Evolutionary conservation across 1,284 basidiomycete species (phyloP), one percentile per base, ranked within the genome.

Genomic region (Meira nashicola): DNA sequence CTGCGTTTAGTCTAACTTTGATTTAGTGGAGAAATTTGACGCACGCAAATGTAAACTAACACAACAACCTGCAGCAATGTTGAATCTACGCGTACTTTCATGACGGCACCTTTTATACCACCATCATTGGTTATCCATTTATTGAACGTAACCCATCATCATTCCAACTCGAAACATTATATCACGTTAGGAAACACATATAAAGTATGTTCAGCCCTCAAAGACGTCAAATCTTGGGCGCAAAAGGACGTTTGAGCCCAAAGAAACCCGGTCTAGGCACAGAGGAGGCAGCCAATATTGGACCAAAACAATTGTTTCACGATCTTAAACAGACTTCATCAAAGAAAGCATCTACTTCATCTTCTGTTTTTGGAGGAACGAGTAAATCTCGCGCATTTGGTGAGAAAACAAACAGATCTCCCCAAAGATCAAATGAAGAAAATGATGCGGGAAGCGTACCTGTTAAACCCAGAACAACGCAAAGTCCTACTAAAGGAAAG

Each of bases 341-440:
- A 7, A 48, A 48, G 46, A 48, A 48, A 23, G 46, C 46, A 17
- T 21, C 17, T 5, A 48, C 17, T 25, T 48, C 46, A n/a, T 5
- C 12, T 9, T n/a, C 46, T 5, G 8, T 33, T 4, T 33, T 33
- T 33, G 28, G 28, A 33, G 28, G 28, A 33, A 21, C 25, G 5
- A 48, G 12, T 17, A 48, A 48, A 15, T 39, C 38, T 14, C 17
- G 50, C 8, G 50, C 50, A 23, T 39, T 53, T 12, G 28, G 50
- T 39, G 50, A 23, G 38, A 53, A 53, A 33, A 53, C 17, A 14
- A 53, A n/a, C 23, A n/a, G 19, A 41, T 53, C 50, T 19, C 50
- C 50, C 5, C 37, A 41, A 39, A 2, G 50, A 37, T 53, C 50
- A 19, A 17, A 25, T 14, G 39, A 48, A 17, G 46, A 23, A 48